Percentiles rank a stretch among this genome's conserved stretches.
These are phyloP conservation scores for Mycogone perniciosa DNA, from an alignment of 2,329 filamentous ascomycete species.

Conservation along the genomic window DNA sequence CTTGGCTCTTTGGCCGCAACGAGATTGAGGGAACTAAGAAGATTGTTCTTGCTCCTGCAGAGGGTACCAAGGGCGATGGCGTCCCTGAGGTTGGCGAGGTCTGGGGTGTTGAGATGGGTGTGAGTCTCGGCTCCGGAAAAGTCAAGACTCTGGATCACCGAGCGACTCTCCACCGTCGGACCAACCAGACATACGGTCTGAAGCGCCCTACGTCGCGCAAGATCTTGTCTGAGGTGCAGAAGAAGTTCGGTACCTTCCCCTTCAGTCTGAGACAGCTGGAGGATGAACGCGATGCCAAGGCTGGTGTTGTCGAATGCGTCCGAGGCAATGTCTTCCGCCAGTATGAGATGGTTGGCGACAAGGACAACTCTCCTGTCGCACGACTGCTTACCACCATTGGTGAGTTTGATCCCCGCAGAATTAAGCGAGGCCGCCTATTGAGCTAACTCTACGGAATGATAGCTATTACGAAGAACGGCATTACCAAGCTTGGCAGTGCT, in stretches of 20 bases:
- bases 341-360: constrained; percentile 93
- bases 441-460: constrained; percentile 9
- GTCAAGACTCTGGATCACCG: constrained; percentile 87
- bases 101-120: constrained; percentile 95
- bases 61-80: constrained; percentile 88
- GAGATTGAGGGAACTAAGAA: constrained; percentile 98
- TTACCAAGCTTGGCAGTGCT: constrained; percentile 77
- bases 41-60: constrained; percentile 83
- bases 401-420: constrained; percentile 45
- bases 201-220: constrained; percentile 93
- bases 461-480: constrained; percentile 97
- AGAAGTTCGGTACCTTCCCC: constrained; percentile 96
- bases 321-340: constrained; percentile 86
- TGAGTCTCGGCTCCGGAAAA: constrained; percentile 87
- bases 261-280: constrained; percentile 97
- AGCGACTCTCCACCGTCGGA: constrained; percentile 87
- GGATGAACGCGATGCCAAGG: constrained; percentile 94
- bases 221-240: constrained; percentile 87
- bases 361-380: constrained; percentile 78
- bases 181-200: constrained; percentile 81
- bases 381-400: constrained; percentile 87
- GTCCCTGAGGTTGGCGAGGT: constrained; percentile 83
- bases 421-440: constrained; percentile 7
- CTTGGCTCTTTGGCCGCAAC: constrained; percentile 92
- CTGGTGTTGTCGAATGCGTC: constrained; percentile 90